These are phyloP conservation scores for Paramecium biaurelia DNA, from an alignment of 73 alveolate genomes.

Conservation along the genomic window DNA sequence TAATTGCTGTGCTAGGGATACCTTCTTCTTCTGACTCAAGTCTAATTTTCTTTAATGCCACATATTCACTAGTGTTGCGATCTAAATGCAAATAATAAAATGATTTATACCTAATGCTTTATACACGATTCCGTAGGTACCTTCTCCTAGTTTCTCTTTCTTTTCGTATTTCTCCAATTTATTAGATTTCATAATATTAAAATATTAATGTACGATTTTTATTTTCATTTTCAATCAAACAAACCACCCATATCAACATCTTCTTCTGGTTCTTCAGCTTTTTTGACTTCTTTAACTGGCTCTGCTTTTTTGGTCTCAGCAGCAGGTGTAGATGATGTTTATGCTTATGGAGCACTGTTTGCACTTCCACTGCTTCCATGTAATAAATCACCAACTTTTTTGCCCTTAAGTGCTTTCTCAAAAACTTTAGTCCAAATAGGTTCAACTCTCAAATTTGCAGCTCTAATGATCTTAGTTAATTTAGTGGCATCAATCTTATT, in stretches of 20 bases:
- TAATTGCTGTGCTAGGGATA: conserved; percentile 93
- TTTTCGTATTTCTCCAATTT: conserved; percentile 80
- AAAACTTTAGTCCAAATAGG: conserved; percentile 89
- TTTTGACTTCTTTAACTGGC: conserved; percentile 16
- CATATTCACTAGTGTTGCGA: conserved; percentile 71
- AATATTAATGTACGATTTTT: conserved; percentile 27
- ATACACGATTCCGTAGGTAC: conserved; percentile 93
- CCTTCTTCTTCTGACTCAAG: conserved; percentile 97
- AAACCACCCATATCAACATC: conserved; percentile 56
- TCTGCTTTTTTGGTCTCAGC: conserved; percentile 65
- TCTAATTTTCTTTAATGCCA: conserved; percentile 91
- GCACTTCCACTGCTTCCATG: conserved; percentile 80
- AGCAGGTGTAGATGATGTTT: conserved; percentile 71
- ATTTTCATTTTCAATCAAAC: conserved; percentile 34
- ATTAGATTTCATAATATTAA: conserved; percentile 52
- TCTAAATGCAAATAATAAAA: background rate
- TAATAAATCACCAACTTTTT: conserved; percentile 72
- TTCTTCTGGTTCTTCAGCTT: conserved; percentile 40
- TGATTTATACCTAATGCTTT: conserved; percentile 71
- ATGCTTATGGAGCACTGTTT: background rate
- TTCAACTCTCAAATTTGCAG: conserved; percentile 87
- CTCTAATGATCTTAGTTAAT: conserved; percentile 76
- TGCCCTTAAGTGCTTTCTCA: conserved; percentile 86
- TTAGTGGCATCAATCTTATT: conserved; percentile 70
- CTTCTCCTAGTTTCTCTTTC: conserved; percentile 90